Conservation (phyloP, 2,329 filamentous ascomycete genomes). For the Juglanconis juglandina region DNA sequence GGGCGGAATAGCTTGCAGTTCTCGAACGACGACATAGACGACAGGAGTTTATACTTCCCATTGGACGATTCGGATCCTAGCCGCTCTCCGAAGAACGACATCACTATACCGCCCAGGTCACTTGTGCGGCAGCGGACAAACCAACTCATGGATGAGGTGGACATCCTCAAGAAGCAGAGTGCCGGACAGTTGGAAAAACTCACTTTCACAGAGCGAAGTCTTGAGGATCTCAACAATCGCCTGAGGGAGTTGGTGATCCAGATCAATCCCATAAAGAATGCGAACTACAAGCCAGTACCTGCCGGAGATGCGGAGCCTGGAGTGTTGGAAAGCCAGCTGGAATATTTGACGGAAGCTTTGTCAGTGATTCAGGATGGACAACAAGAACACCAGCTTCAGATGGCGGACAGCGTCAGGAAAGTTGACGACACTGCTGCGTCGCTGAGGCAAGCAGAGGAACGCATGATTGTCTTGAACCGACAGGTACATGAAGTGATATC, state of each 20-base stretch:
- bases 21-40: conserved; percentile 65
- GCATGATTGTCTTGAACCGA: conserved; percentile 60
- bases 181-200: conserved; percentile 48
- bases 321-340: conserved; percentile 56
- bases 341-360: conserved; percentile 68
- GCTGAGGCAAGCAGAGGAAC: conserved; percentile 45
- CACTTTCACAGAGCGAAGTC: conserved; percentile 58
- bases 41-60: conserved; percentile 68
- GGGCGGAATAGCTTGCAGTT: conserved; percentile 57
- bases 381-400: conserved; percentile 31
- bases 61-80: conserved; percentile 61
- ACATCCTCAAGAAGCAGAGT: conserved; percentile 32
- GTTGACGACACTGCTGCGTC: conserved; percentile 22
- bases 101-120: conserved; percentile 59
- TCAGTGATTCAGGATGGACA: conserved; percentile 58
- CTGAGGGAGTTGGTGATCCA: conserved; percentile 15
- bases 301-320: conserved; percentile 38
- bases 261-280: conserved; percentile 55
- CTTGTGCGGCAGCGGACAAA: conserved; percentile 52
- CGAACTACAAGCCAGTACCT: conserved; percentile 43
- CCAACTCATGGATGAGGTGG: conserved; percentile 44
- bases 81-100: conserved; percentile 38
- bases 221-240: conserved; percentile 62
- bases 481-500: conserved; percentile 59
- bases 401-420: conserved; percentile 24